Percentiles rank a stretch among this genome's conserved stretches.
Evolutionary conservation across 2,329 filamentous ascomycete species (phyloP).

Genomic region (Ceratocystis huliohia): DNA sequence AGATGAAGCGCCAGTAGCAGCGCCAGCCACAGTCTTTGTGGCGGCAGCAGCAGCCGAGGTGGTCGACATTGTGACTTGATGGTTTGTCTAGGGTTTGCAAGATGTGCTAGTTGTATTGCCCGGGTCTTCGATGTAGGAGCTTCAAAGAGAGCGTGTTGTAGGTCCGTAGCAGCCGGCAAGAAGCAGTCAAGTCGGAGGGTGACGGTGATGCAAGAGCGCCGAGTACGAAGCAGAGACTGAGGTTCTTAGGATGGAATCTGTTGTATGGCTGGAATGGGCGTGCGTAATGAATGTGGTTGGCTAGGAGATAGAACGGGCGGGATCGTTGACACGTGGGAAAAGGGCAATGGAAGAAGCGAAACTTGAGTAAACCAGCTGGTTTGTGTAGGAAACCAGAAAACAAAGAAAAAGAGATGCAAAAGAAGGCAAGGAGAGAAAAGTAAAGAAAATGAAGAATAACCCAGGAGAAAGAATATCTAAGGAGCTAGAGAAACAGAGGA

Average conservation of each 20-base stretch:
- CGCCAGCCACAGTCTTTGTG: constrained; percentile 7
- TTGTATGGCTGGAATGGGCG: background rate
- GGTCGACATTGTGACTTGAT: constrained; percentile 13
- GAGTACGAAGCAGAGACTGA: background rate
- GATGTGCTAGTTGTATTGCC: background rate
- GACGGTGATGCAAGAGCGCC: no score
- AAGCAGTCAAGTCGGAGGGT: background rate
- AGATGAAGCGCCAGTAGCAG: constrained; percentile 10
- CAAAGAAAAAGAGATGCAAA: background rate
- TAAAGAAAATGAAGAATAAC: constrained; percentile 14
- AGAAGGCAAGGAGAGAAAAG: background rate
- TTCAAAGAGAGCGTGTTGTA: background rate
- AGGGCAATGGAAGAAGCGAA: background rate
- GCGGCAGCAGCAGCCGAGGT: background rate
- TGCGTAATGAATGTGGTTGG: background rate
- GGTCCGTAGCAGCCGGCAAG: background rate
- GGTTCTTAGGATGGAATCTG: background rate
- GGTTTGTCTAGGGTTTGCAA: background rate
- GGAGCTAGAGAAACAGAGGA: constrained; percentile 6
- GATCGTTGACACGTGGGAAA: background rate
- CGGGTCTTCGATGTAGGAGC: background rate
- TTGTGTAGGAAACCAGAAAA: background rate
- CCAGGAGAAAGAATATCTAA: constrained; percentile 17
- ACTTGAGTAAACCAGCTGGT: constrained; percentile 11
- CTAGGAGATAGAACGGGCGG: background rate